Evolutionary conservation across 805 yeast species (phyloP).

Genomic region (Kregervanrija delftensis): DNA sequence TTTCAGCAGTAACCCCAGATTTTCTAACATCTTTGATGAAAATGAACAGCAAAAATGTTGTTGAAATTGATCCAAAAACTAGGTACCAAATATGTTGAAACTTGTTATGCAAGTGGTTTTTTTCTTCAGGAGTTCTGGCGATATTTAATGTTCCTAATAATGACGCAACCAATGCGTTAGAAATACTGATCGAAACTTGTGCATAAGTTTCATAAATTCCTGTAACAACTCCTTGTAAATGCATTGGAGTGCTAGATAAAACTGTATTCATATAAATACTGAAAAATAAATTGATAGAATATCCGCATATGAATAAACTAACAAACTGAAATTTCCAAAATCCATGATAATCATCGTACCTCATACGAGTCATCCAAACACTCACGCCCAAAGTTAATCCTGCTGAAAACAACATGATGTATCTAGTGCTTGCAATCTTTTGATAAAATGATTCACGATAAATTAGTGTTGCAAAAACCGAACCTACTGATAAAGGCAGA

Average conservation of each 20-base stretch:
- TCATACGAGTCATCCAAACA: constrained; percentile 17
- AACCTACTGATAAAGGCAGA: constrained; percentile 29
- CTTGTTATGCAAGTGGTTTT: constrained; percentile 2
- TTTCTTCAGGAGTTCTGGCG: neutral
- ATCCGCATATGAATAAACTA: constrained; percentile 16
- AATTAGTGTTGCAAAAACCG: constrained; percentile 21
- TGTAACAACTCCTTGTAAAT: constrained; percentile 14
- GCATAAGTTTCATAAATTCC: constrained; percentile 13
- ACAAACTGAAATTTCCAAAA: constrained; percentile 22
- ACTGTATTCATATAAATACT: constrained; percentile 28
- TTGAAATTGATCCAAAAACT: too few relatives aligned
- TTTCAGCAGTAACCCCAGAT: too few relatives aligned
- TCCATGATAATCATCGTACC: constrained; percentile 10
- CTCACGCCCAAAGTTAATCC: constrained; percentile 8
- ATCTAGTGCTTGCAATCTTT: constrained; percentile 18
- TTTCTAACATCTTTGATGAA: too few relatives aligned
- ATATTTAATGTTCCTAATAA: constrained; percentile 7
- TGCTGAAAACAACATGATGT: constrained; percentile 10
- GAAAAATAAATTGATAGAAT: constrained; percentile 25
- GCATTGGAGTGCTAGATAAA: constrained; percentile 16
- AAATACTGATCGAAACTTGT: constrained; percentile 12
- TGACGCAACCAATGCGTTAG: constrained; percentile 13
- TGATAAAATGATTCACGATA: constrained; percentile 10
- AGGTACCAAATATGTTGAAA: too few relatives aligned
- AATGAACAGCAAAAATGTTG: too few relatives aligned